phyloP scores from a whole-genome alignment of 1,284 basidiomycete genomes.

The Ustilago nuda region DNA sequence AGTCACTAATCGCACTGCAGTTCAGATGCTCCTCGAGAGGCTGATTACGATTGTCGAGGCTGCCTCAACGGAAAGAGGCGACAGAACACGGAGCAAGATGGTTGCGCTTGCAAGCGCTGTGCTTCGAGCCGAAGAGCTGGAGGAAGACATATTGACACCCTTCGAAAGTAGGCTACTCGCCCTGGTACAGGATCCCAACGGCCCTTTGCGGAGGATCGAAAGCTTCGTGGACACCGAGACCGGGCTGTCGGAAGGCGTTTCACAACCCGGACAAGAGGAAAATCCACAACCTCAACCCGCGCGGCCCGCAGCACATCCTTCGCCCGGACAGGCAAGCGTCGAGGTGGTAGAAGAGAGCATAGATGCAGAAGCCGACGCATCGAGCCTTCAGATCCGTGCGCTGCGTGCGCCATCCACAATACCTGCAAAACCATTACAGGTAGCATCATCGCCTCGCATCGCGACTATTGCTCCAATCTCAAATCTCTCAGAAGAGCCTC shows the following conservation, averaged over 20 bases:
- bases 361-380: conserved; percentile 19
- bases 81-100: background rate
- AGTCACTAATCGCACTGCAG: background rate
- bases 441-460: background rate
- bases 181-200: conserved; percentile 8
- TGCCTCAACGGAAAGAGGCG: background rate
- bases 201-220: conserved; percentile 16
- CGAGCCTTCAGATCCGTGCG: conserved; percentile 26
- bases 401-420: conserved; percentile 4
- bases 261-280: conserved; percentile 2
- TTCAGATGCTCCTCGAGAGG: conserved; percentile 13
- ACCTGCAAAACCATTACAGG: background rate
- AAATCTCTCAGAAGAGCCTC: background rate
- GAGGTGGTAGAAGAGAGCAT: background rate
- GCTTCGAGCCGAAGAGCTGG: conserved; percentile 33
- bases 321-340: background rate
- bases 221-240: conserved; percentile 16
- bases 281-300: background rate
- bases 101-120: conserved; percentile 22
- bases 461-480: background rate
- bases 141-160: conserved; percentile 21
- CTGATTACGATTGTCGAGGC: conserved; percentile 23
- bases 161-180: conserved; percentile 27
- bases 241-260: background rate
- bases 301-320: too few species aligned